Evolutionary conservation across 2,329 filamentous ascomycete species (phyloP), one percentile per base, ranked within the genome.

Genomic region (Colletotrichum karsti): DNA sequence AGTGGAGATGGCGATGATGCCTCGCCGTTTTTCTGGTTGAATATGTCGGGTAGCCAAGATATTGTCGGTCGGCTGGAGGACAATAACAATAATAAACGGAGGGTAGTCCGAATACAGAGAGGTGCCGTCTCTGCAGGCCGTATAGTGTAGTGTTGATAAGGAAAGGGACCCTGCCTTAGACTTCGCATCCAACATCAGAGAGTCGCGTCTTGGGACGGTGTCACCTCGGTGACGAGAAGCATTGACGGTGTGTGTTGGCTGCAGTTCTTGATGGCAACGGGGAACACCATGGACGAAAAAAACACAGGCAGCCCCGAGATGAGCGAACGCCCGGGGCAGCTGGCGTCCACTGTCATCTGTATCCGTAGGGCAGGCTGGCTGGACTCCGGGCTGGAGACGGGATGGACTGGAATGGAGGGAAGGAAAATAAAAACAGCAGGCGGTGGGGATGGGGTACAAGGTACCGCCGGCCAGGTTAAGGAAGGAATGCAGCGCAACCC

Each of bases 221-320:
- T 68, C 65, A 59, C 65, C 65, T 68, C 65, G 65, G 65, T 68
- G 65, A 68, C 65, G 60, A 41, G 13, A 50, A 51, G 46, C 65
- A 68, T 57, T 53, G 60, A 50, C 51, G 44, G 39, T 39, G 54
- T 56, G n/a, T 39, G 46, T 54, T 54, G 48, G 53, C 48, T 37
- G 39, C 30, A 28, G 46, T 26, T 46, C 50, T 63, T 26, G 53
- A 56, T 35, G 51, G 50, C 63, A 59, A 58, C 59, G 26, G 58
- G 51, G 26, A 62, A 48, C 50, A 42, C 58, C 50, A 26, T 63
- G 51, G 51, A 35, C 61, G 42, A 15, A 50, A 24, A 50, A 15
- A 46, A 46, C 42, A 46, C 42, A 13, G 42, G 42, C 42, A 22
- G 42, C 18, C 10, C 46, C 15, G 46, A 50, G 26, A 26, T 28